Percentiles rank a stretch among this genome's conserved stretches.
These are phyloP conservation scores for Scheffersomyces stipitis DNA, from an alignment of 805 yeast genomes.

Conservation along the genomic window DNA sequence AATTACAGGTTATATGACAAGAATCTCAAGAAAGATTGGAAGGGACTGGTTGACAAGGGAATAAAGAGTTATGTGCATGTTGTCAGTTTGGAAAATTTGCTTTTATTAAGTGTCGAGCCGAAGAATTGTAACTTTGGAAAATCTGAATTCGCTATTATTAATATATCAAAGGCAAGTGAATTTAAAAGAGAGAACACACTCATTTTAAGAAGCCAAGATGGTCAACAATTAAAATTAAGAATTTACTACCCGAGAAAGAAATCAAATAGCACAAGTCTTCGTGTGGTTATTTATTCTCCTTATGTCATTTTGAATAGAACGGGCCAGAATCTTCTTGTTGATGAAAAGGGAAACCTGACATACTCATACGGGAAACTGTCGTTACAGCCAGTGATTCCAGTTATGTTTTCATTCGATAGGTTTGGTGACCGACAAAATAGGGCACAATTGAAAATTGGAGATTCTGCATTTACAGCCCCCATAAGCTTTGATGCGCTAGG, in stretches of 20 bases:
- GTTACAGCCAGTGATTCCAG: constrained; percentile 44
- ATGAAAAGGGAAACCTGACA: constrained; percentile 58
- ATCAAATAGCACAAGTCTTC: constrained; percentile 57
- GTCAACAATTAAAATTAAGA: constrained; percentile 63
- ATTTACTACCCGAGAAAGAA: constrained; percentile 60
- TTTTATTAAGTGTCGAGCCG: constrained; percentile 70
- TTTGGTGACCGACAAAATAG: constrained; percentile 60
- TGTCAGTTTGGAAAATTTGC: constrained; percentile 67
- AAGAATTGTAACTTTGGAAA: constrained; percentile 58
- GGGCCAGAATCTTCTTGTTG: constrained; percentile 59
- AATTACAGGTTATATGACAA: constrained; percentile 76
- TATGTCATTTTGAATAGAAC: constrained; percentile 82
- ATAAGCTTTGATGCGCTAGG: constrained; percentile 90
- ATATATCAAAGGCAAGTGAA: constrained; percentile 52
- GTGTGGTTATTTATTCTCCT: constrained; percentile 76
- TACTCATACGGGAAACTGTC: constrained; percentile 44
- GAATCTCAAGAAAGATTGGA: constrained; percentile 65
- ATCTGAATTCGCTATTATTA: constrained; percentile 76
- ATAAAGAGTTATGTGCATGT: constrained; percentile 74
- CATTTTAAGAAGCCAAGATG: constrained; percentile 56
- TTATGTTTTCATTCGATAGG: constrained; percentile 80
- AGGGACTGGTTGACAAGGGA: constrained; percentile 61
- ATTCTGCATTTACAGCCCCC: constrained; percentile 70
- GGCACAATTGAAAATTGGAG: constrained; percentile 63
- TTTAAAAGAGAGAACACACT: constrained; percentile 57